Evolutionary conservation across 2,329 filamentous ascomycete species (phyloP).

Genomic region (Thielaviopsis euricoi): DNA sequence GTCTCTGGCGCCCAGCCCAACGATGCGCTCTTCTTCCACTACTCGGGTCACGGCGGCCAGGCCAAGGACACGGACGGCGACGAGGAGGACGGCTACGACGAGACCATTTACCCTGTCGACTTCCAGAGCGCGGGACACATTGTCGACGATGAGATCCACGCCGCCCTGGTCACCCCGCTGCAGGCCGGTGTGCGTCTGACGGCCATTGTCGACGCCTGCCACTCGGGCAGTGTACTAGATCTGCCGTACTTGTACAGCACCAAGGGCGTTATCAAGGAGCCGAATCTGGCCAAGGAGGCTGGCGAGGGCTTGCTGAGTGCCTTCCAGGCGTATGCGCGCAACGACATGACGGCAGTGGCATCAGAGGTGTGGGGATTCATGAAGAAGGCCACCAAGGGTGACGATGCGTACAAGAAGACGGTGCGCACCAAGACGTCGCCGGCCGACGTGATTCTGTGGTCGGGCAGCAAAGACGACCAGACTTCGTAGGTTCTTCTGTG

Average conservation of each 20-base stretch:
- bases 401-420: slow-evolving; percentile 61
- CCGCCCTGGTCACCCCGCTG: slow-evolving; percentile 60
- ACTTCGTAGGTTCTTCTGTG: slow-evolving; percentile 43
- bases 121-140: slow-evolving; percentile 55
- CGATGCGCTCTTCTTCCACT: slow-evolving; percentile 63
- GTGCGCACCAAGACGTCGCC: slow-evolving; percentile 81
- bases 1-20: slow-evolving; percentile 55
- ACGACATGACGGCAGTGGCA: slow-evolving; percentile 69
- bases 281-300: slow-evolving; percentile 65
- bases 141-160: slow-evolving; percentile 64
- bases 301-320: slow-evolving; percentile 55
- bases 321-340: slow-evolving; percentile 63
- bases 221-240: slow-evolving; percentile 62
- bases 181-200: slow-evolving; percentile 70
- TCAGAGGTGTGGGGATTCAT: slow-evolving; percentile 67
- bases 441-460: slow-evolving; percentile 96
- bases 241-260: slow-evolving; percentile 69
- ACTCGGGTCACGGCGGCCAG: slow-evolving; percentile 63
- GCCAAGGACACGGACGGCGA: slow-evolving; percentile 58
- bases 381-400: slow-evolving; percentile 51
- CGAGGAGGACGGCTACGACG: slow-evolving; percentile 62
- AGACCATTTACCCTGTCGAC: slow-evolving; percentile 66
- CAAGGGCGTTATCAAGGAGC: slow-evolving; percentile 65
- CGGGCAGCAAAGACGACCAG: slow-evolving; percentile 87
- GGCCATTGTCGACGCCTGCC: slow-evolving; percentile 68